These are phyloP conservation scores for Cyberlindnera amylophila DNA, from an alignment of 805 yeast genomes.

Conservation along the genomic window DNA sequence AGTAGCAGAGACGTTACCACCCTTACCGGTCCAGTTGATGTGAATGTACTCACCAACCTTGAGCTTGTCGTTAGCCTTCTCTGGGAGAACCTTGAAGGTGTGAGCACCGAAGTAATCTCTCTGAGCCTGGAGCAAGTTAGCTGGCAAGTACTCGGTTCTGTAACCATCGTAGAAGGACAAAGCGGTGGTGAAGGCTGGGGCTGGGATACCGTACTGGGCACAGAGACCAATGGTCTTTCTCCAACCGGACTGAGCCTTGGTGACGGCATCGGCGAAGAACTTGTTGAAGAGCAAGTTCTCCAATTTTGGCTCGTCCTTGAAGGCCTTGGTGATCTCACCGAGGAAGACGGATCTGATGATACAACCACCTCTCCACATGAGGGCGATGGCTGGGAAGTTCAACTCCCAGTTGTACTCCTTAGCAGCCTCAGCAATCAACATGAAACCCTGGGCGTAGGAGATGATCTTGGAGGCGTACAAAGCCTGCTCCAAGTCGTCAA, in stretches of 20 bases:
- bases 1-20: slow-evolving; percentile 96
- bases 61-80: slow-evolving; percentile 68
- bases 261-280: slow-evolving; percentile 87
- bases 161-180: slow-evolving; percentile 97
- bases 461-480: slow-evolving; percentile 97
- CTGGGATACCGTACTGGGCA: slow-evolving; percentile 85
- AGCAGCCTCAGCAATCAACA: slow-evolving; percentile 98
- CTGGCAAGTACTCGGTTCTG: slow-evolving; percentile 94
- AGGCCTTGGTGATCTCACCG: slow-evolving; percentile 95
- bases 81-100: slow-evolving; percentile 94
- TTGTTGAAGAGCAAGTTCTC: slow-evolving; percentile 95
- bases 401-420: slow-evolving; percentile 94
- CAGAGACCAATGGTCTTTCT: slow-evolving; percentile 81
- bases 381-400: slow-evolving; percentile 96
- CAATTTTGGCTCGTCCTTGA: slow-evolving; percentile 86
- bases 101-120: slow-evolving; percentile 99
- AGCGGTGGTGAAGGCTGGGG: slow-evolving; percentile 97
- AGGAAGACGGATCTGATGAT: slow-evolving; percentile 98
- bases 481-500: slow-evolving; percentile 96
- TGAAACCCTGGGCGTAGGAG: slow-evolving; percentile 99
- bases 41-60: slow-evolving; percentile 84
- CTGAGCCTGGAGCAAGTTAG: slow-evolving; percentile 98
- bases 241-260: slow-evolving; percentile 95
- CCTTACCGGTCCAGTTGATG: slow-evolving; percentile 98
- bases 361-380: slow-evolving; percentile 99